Evolutionary conservation across 2,329 filamentous ascomycete species (phyloP), one percentile per base, ranked within the genome.

Genomic region (Fusarium protoensiforme): DNA sequence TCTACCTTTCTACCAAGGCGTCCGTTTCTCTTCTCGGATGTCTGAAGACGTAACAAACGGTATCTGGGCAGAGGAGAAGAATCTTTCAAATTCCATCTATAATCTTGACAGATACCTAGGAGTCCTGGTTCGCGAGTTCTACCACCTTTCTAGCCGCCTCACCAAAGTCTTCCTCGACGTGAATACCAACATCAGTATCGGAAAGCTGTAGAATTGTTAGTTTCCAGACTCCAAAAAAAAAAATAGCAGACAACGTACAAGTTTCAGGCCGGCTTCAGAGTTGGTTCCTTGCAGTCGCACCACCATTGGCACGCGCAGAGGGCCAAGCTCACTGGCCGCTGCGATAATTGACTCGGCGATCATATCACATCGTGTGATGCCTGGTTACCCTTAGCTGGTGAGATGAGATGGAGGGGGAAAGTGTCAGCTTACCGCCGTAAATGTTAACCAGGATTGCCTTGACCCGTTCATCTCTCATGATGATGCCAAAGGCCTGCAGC

Each of bases 401-500:
- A 0, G 1, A 1, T 2, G 8, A 0, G 3, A 3, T 7, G 18
- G 2, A 1, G 4, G n/a, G n/a, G n/a, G n/a, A 7, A 0, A 5
- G 7, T 1, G 7, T 4, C 6, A 9, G 22, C 79, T 66, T 61
- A 81, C 83, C 83, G 29, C 83, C 83, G 22, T 84, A 91, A 10
- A 91, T 89, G 65, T 91, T 91, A 10, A 91, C 87, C 54, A 91
- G 81, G 29, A 91, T 83, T 5, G 93, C 91, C 75, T 90, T 91
- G 9, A 97, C 93, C 33, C 93, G 86, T 3, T 87, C 82, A 76
- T 98, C 94, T 7, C 86, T 85, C 53, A 94, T 84, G 20, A 98
- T 90, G 14, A 95, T 88, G 65, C 91, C 87, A 79, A 97, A 96
- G 2, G 91, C 92, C 64, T 90, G 90, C 78, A 92, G 91, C 74